Percentiles rank a stretch among this genome's conserved stretches.
Conservation (phyloP, 1,284 basidiomycete genomes). For the Tilletia caries region DNA sequence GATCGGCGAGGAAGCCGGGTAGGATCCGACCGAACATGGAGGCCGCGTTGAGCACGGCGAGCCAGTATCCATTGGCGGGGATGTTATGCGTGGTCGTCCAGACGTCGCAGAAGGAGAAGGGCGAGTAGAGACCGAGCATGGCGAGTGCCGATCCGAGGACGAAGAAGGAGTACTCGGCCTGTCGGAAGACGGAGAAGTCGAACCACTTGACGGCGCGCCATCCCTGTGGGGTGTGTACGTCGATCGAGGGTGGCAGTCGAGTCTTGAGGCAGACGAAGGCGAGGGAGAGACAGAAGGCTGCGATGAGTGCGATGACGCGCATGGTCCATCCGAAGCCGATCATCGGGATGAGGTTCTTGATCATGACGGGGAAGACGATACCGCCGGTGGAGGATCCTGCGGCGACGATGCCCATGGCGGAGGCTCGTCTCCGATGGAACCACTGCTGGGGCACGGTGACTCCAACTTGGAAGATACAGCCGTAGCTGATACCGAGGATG, state of each 20-base stretch:
- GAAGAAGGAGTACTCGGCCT: constrained; percentile 17
- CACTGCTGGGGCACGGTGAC: constrained; percentile 16
- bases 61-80: constrained; percentile 25
- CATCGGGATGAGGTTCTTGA: constrained; percentile 24
- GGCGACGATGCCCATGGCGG: constrained; percentile 14
- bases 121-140: constrained; percentile 30
- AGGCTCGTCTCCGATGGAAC: constrained; percentile 15
- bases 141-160: constrained; percentile 9
- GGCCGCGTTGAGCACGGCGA: constrained; percentile 40
- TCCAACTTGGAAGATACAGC: not conserved
- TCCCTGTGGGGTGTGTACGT: constrained; percentile 3
- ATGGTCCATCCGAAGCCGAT: constrained; percentile 39
- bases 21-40: constrained; percentile 50
- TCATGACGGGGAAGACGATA: constrained; percentile 41
- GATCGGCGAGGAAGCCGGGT: constrained; percentile 51
- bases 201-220: constrained; percentile 20
- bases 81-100: constrained; percentile 28
- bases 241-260: constrained; percentile 8
- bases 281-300: constrained; percentile 22
- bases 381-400: constrained; percentile 37
- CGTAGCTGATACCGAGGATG: not conserved
- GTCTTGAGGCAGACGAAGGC: constrained; percentile 18
- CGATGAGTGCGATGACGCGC: constrained; percentile 37
- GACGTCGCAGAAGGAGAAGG: constrained; percentile 34
- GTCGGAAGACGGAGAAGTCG: constrained; percentile 16